Evolutionary conservation across 176 grass and related monocot genomes (phyloP).

Genomic region (Themeda triandra): DNA sequence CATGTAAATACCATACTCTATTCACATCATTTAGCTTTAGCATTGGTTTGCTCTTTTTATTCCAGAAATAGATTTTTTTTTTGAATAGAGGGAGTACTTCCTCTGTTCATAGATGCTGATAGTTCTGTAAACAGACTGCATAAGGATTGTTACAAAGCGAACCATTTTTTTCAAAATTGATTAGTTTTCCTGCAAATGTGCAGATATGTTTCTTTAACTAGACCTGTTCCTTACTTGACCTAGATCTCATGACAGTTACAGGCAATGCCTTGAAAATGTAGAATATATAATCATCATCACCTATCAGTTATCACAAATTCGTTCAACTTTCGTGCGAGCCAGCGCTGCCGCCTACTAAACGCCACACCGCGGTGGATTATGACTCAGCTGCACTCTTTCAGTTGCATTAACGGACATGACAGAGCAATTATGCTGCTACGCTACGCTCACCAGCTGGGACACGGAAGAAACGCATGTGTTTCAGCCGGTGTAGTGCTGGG

Average conservation of each 20-base stretch:
- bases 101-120: too few relatives aligned
- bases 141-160: too few relatives aligned
- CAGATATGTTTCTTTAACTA: neutral
- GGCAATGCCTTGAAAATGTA: neutral
- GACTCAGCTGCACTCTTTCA: neutral
- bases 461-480: neutral
- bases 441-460: neutral
- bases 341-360: neutral
- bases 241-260: neutral
- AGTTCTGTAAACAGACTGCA: too few relatives aligned
- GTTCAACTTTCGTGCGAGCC: conserved; percentile 3
- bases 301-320: neutral
- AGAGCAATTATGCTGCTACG: neutral
- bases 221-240: neutral
- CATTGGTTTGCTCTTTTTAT: too few relatives aligned
- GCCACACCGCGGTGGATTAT: neutral
- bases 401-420: neutral
- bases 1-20: too few relatives aligned
- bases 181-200: too few relatives aligned
- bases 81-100: too few relatives aligned
- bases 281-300: neutral
- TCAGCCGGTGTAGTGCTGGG: neutral
- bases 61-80: too few relatives aligned
- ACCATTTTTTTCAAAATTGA: neutral
- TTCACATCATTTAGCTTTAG: too few relatives aligned